Evolutionary conservation across 768 basidiomycete genomes (phyloP).

Genomic region (Rhodotorula kratochvilovae): DNA sequence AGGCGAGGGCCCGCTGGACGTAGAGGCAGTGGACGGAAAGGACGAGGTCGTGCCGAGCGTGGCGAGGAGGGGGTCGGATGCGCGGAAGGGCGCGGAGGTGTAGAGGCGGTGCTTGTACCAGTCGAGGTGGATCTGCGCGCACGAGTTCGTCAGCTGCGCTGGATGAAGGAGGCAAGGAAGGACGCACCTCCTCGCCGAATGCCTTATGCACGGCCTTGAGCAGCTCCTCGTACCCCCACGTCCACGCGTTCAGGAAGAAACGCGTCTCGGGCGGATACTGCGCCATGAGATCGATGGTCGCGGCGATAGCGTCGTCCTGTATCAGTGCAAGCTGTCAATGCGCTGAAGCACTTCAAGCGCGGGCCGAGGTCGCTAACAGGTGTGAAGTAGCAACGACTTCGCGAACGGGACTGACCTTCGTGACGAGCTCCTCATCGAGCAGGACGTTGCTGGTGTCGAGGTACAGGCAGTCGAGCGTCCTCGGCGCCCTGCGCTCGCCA

Average conservation of each 20-base stretch:
- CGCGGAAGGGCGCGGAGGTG: conserved; percentile 45
- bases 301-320: conserved; percentile 63
- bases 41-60: conserved; percentile 61
- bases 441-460: conserved; percentile 74
- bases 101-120: conserved; percentile 76
- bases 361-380: too few species aligned
- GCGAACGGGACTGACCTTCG: conserved; percentile 54
- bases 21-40: conserved; percentile 28
- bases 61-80: conserved; percentile 61
- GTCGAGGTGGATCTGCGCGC: conserved; percentile 74
- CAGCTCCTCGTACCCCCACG: conserved; percentile 83
- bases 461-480: conserved; percentile 55
- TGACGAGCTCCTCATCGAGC: conserved; percentile 55
- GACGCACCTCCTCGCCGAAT: conserved; percentile 61
- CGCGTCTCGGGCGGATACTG: conserved; percentile 61
- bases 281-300: conserved; percentile 65
- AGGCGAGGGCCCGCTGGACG: conserved; percentile 14
- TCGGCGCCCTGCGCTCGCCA: neutral
- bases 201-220: conserved; percentile 66
- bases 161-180: neutral
- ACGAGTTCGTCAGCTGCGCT: neutral
- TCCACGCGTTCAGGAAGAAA: conserved; percentile 92
- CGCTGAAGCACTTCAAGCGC: too few species aligned
- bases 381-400: neutral
- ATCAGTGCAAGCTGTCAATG: neutral